Evolutionary conservation across 331 rosid species (phyloP).

Genomic region (Telfairia occidentalis): DNA sequence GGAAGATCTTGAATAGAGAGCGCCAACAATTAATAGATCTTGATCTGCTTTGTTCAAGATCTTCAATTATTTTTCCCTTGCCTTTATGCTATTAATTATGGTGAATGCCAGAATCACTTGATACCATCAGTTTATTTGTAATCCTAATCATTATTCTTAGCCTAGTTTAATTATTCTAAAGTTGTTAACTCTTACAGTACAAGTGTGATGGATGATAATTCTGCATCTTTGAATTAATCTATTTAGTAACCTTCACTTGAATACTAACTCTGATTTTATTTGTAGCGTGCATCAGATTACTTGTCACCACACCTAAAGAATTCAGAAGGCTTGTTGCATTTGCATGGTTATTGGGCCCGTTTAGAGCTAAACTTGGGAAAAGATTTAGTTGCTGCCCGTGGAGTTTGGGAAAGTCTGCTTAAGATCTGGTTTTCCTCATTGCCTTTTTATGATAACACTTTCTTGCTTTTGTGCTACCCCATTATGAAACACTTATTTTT

Average conservation of each 20-base stretch:
- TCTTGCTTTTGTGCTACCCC: background rate
- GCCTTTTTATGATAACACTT: background rate
- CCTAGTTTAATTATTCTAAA: background rate
- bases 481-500: background rate
- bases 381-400: conserved; percentile 67
- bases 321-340: conserved; percentile 46
- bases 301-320: conserved; percentile 72
- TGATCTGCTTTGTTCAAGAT: too few species aligned
- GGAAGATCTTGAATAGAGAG: too few species aligned
- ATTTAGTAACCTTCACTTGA: conserved; percentile 10
- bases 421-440: conserved; percentile 48
- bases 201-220: background rate
- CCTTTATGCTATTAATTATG: too few species aligned
- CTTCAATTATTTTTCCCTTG: too few species aligned
- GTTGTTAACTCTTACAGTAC: background rate
- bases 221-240: background rate
- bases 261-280: conserved; percentile 23
- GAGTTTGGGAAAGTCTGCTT: conserved; percentile 79
- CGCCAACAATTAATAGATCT: too few species aligned
- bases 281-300: conserved; percentile 74
- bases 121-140: too few species aligned
- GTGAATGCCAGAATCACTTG: too few species aligned
- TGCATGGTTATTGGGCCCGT: conserved; percentile 85
- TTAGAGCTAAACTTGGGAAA: conserved; percentile 55
- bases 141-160: background rate